A percentile compares a stretch with the other conserved stretches of the same genome.
phyloP scores from a whole-genome alignment of 75 land plant species.

The Cupressus sempervirens region DNA sequence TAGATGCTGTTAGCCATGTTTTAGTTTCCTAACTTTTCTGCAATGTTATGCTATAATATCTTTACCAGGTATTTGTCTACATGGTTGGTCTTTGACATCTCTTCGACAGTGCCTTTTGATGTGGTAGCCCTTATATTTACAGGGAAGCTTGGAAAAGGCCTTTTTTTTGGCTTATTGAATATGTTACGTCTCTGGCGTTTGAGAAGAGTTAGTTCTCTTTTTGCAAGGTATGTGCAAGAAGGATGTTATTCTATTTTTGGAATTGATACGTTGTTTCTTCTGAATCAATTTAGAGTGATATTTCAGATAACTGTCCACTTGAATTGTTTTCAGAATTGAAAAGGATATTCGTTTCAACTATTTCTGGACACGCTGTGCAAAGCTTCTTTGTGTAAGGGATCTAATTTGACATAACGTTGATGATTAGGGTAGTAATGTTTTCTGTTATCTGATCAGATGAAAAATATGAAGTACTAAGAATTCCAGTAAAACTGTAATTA shows the following conservation, averaged over 20 bases:
- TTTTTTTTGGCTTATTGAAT: conserved; percentile 37
- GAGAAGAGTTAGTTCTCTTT: conserved; percentile 60
- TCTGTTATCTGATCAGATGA: neutral
- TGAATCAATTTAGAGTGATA: neutral
- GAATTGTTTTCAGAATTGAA: conserved; percentile 50
- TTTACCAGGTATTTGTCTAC: conserved; percentile 40
- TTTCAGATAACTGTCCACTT: neutral
- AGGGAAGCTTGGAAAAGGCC: conserved; percentile 19
- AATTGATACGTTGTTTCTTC: conserved; percentile 3
- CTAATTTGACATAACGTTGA: neutral
- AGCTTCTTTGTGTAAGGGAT: conserved; percentile 45
- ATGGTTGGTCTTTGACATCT: conserved; percentile 60
- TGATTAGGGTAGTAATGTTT: neutral
- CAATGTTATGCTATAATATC: neutral
- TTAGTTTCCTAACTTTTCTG: neutral
- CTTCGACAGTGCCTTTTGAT: conserved; percentile 59
- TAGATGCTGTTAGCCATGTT: neutral
- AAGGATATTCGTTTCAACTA: conserved; percentile 66
- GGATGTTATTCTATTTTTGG: neutral
- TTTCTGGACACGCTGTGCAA: conserved; percentile 52
- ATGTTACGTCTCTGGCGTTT: conserved; percentile 78
- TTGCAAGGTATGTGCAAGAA: conserved; percentile 38
- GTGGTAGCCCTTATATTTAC: conserved; percentile 25
- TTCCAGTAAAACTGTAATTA: neutral
- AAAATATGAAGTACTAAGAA: neutral